Evolutionary conservation across 2,329 filamentous ascomycete genomes (phyloP).

Genomic region (Fusarium circinatum): DNA sequence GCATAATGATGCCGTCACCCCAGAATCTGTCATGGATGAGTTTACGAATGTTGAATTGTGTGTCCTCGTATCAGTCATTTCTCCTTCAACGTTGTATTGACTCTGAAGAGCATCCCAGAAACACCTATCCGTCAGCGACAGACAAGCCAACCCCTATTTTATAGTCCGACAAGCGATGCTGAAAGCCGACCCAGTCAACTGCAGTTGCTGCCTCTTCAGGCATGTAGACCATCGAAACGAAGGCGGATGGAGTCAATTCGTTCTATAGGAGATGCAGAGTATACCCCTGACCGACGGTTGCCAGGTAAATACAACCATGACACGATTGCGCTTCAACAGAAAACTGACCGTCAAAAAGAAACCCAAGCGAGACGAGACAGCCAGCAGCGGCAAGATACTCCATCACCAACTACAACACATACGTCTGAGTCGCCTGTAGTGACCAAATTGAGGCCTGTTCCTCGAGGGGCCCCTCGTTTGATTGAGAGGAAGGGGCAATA

Average conservation of each 20-base stretch:
- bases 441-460: constrained; percentile 41
- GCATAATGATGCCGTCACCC: neutral
- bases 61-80: neutral
- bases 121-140: constrained; percentile 17
- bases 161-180: neutral
- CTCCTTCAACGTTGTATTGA: neutral
- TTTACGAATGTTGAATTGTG: constrained; percentile 29
- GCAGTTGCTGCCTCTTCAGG: neutral
- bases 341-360: neutral
- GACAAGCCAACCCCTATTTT: neutral
- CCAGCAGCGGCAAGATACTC: neutral
- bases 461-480: constrained; percentile 39
- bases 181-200: neutral
- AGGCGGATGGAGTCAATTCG: constrained; percentile 33
- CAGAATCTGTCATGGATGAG: constrained; percentile 23
- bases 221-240: constrained; percentile 6
- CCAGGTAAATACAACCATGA: neutral
- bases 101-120: constrained; percentile 27
- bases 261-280: neutral
- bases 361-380: neutral
- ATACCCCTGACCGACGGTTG: neutral
- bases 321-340: neutral
- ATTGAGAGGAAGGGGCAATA: constrained; percentile 43
- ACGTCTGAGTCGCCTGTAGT: too few relatives aligned
- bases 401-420: neutral